These are phyloP conservation scores for Betula pendula DNA, from an alignment of 306 rosid species.

Conservation along the genomic window DNA sequence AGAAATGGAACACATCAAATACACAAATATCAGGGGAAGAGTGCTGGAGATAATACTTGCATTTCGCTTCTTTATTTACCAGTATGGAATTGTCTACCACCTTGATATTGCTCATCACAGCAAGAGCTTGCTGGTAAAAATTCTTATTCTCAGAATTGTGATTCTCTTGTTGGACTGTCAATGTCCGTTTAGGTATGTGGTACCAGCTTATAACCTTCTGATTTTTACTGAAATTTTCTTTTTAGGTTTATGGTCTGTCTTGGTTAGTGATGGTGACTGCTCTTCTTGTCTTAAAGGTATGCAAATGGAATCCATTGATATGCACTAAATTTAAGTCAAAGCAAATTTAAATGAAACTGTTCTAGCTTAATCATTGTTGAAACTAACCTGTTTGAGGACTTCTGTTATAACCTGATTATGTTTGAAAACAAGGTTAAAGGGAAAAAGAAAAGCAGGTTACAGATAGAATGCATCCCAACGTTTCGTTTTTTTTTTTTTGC, in stretches of 20 bases:
- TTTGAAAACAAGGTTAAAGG: no score
- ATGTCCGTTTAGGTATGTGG: slow-evolving; percentile 9
- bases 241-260: slow-evolving; percentile 72
- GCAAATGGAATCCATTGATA: slow-evolving; percentile 5
- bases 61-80: slow-evolving; percentile 81
- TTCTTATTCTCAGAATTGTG: slow-evolving; percentile 19
- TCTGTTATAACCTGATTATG: no score
- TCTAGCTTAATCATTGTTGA: no score
- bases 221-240: not conserved
- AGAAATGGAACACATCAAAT: slow-evolving; percentile 87
- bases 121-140: slow-evolving; percentile 68
- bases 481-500: not conserved
- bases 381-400: no score
- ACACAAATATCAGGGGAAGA: slow-evolving; percentile 73
- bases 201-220: slow-evolving; percentile 28
- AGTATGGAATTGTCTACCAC: slow-evolving; percentile 92
- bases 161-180: slow-evolving; percentile 17
- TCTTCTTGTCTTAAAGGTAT: slow-evolving; percentile 89
- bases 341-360: slow-evolving; percentile 1
- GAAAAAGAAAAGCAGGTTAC: no score
- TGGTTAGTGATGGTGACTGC: slow-evolving; percentile 69
- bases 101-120: slow-evolving; percentile 71
- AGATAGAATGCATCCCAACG: not conserved
- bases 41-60: slow-evolving; percentile 77
- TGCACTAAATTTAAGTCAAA: slow-evolving; percentile 8